Base-by-base conservation (phyloP, 768 basidiomycete genomes). In the Pilatotrama ljubarskyi region DNA sequence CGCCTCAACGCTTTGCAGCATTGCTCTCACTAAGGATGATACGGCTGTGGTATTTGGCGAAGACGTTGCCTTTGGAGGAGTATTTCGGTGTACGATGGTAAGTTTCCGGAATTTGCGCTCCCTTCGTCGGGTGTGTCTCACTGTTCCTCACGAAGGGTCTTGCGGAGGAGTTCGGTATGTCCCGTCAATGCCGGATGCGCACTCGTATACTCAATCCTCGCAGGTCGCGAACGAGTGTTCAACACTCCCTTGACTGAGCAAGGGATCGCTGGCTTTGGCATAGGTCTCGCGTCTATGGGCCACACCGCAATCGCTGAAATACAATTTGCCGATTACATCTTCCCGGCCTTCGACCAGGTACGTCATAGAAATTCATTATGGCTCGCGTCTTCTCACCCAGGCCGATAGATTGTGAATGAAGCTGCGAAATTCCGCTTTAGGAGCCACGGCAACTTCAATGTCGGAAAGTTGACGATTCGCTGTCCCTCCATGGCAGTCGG, bases 271-370 rank as follows among this genome's bases (percentile, higher is more conserved):
- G 95, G 95, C 15, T 97, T 97, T 68, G 95, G 91, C 2, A 91
- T 97, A 48, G 95, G 95, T 14, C 73, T 95, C 59, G 93, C 95
- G 0, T 77, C 88, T 10, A 96, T 97, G 89, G 95, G 95, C 0
- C 94, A 94, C 60, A 93, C 91, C 3, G 92, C 94, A 3, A 95
- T 98, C 55, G 95, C 93, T 37, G 95, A 98, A 74, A 92, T 97
- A 59, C 90, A 93, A 69, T 94, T 94, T 60, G 84, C 88, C 2
- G 91, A 94, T 69, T 94, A 96, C 70, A 95, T 96, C 61, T 95
- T 80, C 69, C 95, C 95, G 11, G 95, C 95, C 0, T 98, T 98
- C 69, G 95, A 97, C 69, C 94, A 95, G 81, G 91, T 89, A 51
- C 42, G 74, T 61, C 35, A 38, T 50, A 36, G 49, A 35, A 43